Conservation (phyloP, 768 basidiomycete species). For the Panellus pusillus region DNA sequence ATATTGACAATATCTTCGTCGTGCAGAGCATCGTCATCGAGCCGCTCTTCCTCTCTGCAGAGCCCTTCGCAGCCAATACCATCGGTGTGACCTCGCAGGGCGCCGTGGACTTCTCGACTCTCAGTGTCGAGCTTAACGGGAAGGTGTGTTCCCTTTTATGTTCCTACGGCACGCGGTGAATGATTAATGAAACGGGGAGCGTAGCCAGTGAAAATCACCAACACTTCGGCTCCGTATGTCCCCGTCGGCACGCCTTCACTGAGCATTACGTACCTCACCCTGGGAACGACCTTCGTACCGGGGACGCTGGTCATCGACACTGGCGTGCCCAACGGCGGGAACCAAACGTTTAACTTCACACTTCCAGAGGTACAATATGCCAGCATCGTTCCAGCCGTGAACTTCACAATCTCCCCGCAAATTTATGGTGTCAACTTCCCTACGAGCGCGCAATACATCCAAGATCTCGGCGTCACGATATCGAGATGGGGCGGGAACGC, state of each 20-base stretch:
- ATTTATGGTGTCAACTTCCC: conserved; percentile 62
- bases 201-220: conserved; percentile 36
- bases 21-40: conserved; percentile 42
- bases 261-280: conserved; percentile 49
- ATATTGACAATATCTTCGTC: conserved; percentile 51
- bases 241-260: conserved; percentile 48
- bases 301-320: conserved; percentile 40
- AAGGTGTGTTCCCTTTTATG: conserved; percentile 28
- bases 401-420: conserved; percentile 42
- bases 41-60: conserved; percentile 52
- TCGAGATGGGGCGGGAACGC: conserved; percentile 58
- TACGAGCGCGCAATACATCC: conserved; percentile 43
- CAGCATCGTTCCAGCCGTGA: conserved; percentile 39
- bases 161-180: not conserved
- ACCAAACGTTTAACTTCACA: conserved; percentile 38
- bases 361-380: conserved; percentile 44
- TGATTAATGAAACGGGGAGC: not conserved
- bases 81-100: conserved; percentile 52
- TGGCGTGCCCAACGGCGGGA: conserved; percentile 33
- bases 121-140: conserved; percentile 40
- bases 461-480: conserved; percentile 48
- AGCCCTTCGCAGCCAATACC: conserved; percentile 47
- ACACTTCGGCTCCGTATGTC: conserved; percentile 33
- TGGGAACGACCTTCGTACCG: conserved; percentile 38
- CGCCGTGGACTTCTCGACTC: conserved; percentile 40